Conservation (phyloP, 306 rosid genomes). For the Sicyos edulis region DNA sequence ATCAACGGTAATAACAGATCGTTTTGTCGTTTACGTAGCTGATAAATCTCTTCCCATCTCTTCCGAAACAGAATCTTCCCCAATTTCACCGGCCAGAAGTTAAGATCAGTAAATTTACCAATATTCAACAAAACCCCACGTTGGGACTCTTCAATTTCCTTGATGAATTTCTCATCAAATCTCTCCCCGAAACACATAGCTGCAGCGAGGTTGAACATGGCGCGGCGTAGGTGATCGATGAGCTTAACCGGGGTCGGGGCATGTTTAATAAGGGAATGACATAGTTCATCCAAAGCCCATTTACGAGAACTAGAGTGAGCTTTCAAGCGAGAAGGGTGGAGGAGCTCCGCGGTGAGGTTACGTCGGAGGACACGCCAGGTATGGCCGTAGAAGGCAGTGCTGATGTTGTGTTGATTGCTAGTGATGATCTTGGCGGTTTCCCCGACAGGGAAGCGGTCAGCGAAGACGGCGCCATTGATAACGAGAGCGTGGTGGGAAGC, state of each 20-base stretch:
- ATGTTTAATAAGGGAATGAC: neutral
- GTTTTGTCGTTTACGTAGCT: constrained; percentile 13
- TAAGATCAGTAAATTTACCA: neutral
- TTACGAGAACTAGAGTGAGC: neutral
- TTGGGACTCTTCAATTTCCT: constrained; percentile 4
- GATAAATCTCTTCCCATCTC: constrained; percentile 9
- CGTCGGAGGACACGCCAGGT: constrained; percentile 23
- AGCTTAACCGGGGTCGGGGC: neutral
- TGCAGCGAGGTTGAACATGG: constrained; percentile 6
- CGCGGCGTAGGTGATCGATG: neutral
- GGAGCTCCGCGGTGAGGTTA: constrained; percentile 17
- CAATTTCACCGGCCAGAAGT: neutral
- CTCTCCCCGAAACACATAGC: constrained; percentile 21
- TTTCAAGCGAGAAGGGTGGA: constrained; percentile 20
- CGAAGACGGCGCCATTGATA: constrained; percentile 19
- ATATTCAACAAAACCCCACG: constrained; percentile 20
- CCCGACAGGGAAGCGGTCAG: constrained; percentile 19
- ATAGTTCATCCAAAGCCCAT: constrained; percentile 4
- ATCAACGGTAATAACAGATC: constrained; percentile 7
- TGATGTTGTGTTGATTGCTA: constrained; percentile 20
- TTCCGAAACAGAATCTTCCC: constrained; percentile 15
- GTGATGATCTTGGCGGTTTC: constrained; percentile 13
- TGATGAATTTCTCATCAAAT: neutral
- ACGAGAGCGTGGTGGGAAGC: constrained; percentile 11
- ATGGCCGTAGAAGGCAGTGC: constrained; percentile 22